phyloP scores from a whole-genome alignment of 768 basidiomycete species.

The Lepiota venenata region DNA sequence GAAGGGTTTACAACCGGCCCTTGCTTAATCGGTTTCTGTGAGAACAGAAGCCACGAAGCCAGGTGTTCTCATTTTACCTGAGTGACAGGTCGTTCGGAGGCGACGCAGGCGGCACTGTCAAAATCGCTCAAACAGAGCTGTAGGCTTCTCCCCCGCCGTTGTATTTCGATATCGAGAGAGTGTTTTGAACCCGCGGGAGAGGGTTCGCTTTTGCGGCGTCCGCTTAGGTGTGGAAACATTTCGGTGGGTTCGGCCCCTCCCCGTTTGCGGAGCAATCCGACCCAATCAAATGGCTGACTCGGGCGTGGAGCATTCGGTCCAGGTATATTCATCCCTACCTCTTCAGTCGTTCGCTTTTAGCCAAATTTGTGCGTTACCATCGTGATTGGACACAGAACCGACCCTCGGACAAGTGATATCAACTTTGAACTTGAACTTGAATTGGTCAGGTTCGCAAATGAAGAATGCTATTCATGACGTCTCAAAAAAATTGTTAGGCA shows the following conservation, averaged over 20 bases:
- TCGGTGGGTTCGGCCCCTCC: not conserved
- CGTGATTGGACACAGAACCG: not conserved
- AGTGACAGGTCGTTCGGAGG: too few relatives aligned
- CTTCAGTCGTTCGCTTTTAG: not conserved
- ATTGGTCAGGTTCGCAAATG: not conserved
- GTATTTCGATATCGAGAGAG: too few relatives aligned
- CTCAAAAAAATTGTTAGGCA: not conserved
- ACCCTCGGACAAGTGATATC: not conserved
- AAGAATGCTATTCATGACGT: not conserved
- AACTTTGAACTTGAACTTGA: too few relatives aligned
- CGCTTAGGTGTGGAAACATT: not conserved
- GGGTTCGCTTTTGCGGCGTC: not conserved
- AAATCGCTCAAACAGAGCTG: too few relatives aligned
- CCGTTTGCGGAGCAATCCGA: not conserved
- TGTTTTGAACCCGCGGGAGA: too few relatives aligned
- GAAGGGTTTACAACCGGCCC: not conserved
- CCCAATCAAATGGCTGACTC: not conserved
- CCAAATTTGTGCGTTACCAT: not conserved
- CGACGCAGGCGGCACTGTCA: too few relatives aligned
- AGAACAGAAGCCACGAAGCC: not conserved
- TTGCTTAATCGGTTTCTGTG: not conserved
- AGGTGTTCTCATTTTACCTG: not conserved
- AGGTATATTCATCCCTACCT: not conserved
- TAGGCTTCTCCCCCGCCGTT: too few relatives aligned
- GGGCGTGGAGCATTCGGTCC: not conserved